Base-by-base conservation (phyloP, 148 eudicot species). In the Diospyros kaki region DNA sequence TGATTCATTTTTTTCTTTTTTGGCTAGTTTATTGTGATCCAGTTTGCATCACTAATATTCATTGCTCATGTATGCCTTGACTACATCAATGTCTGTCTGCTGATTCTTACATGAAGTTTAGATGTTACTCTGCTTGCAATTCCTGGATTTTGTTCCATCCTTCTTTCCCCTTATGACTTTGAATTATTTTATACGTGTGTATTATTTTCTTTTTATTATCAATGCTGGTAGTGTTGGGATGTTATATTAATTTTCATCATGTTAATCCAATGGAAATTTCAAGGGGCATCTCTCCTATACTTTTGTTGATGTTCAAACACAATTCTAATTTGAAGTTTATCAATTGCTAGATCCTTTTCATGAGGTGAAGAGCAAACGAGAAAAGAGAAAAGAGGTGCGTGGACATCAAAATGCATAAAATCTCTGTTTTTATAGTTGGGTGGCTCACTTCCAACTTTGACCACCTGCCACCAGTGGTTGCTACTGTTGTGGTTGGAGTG, bases 361-460 rank as follows among this genome's bases (percentile, higher is more conserved):
- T 71, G 93, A 95, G 87, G 97, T 95, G 91, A 95, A 95, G 97
- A 95, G 96, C 92, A 95, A 95, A 82, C 89, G 94, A 77, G 97
- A 95, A 81, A 95, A 95, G 96, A 95, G 89, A 79, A 95, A 95
- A 81, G 96, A 92, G 98, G 98, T 95, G 85, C 77, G 93, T 81
- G 64, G 64, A 75, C 83, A 58, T 73, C 56, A 69, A 60, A 41
- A 72, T 72, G 46, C 64, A 66, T 54, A 39, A 43, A 61, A 3
- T 73, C 55, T 73, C 56, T 77, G 64, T 14, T 63, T 48, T 12
- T 9, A 53, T 70, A 42, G 2, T 55, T 54, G 39, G 54, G 40
- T 54, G 7, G 41, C 10, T 59, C 61, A 38, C 75, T 43, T 7
- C 17, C 43, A 14, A n/a, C n/a, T 14, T 15, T 48, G 52, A 15